Evolutionary conservation across 2,329 filamentous ascomycete genomes (phyloP).

Genomic region (Huntiella moniliformis): DNA sequence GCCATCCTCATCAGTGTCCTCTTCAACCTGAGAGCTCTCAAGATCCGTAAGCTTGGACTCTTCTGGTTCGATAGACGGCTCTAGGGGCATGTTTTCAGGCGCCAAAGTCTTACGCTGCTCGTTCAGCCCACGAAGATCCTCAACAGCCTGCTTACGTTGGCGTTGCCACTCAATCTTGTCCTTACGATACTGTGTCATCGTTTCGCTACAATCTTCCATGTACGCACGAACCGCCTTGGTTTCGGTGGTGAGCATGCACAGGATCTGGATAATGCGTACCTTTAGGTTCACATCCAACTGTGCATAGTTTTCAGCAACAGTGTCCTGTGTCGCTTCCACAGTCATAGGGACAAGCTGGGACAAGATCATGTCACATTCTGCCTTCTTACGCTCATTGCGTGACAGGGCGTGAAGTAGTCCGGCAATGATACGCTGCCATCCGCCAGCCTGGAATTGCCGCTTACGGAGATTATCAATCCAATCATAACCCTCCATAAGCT

Average conservation of each 20-base stretch:
- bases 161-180: slow-evolving; percentile 88
- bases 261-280: slow-evolving; percentile 61
- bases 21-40: slow-evolving; percentile 34
- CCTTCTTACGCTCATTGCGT: slow-evolving; percentile 48
- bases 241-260: slow-evolving; percentile 69
- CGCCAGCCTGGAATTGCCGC: slow-evolving; percentile 70
- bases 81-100: slow-evolving; percentile 52
- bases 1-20: slow-evolving; percentile 52
- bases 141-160: slow-evolving; percentile 46
- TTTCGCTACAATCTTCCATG: slow-evolving; percentile 79
- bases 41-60: slow-evolving; percentile 43
- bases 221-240: slow-evolving; percentile 75
- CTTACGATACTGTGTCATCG: slow-evolving; percentile 89
- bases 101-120: slow-evolving; percentile 55
- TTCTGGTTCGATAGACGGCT: slow-evolving; percentile 34
- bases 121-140: slow-evolving; percentile 52
- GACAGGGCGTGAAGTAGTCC: slow-evolving; percentile 75
- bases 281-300: slow-evolving; percentile 68
- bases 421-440: slow-evolving; percentile 80
- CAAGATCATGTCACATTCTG: slow-evolving; percentile 61
- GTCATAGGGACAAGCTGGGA: slow-evolving; percentile 64
- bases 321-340: slow-evolving; percentile 55
- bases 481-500: slow-evolving; percentile 53
- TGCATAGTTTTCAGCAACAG: slow-evolving; percentile 52
- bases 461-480: slow-evolving; percentile 75